Evolutionary conservation across 352 stramenopile genomes (phyloP).

Genomic region (Globisporangium radiosum): DNA sequence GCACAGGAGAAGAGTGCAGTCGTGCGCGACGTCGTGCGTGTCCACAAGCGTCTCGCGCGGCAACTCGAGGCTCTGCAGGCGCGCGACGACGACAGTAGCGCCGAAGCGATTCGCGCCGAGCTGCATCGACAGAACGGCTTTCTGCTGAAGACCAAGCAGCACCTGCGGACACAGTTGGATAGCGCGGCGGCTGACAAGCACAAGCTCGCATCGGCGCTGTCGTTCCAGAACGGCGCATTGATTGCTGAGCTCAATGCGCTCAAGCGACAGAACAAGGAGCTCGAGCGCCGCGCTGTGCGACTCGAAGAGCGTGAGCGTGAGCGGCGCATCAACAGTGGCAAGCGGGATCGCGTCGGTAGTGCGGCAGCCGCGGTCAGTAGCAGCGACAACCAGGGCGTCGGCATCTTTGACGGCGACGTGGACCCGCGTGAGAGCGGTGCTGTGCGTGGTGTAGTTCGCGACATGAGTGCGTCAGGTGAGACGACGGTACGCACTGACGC

Average conservation of each 20-base stretch:
- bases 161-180: slow-evolving; percentile 62
- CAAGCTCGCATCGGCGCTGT: slow-evolving; percentile 63
- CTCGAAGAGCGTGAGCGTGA: slow-evolving; percentile 6
- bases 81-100: slow-evolving; percentile 25
- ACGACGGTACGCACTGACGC: not conserved
- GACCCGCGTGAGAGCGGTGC: not conserved
- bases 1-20: slow-evolving; percentile 60
- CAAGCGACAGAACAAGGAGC: slow-evolving; percentile 56
- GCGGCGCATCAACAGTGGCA: not conserved
- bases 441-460: too few species aligned
- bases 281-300: slow-evolving; percentile 30
- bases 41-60: slow-evolving; percentile 54
- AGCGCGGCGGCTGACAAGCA: slow-evolving; percentile 52
- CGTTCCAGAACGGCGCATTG: slow-evolving; percentile 60
- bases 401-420: not conserved
- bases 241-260: slow-evolving; percentile 58
- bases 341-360: not conserved
- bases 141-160: slow-evolving; percentile 65
- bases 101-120: slow-evolving; percentile 58
- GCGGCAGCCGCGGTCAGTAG: not conserved
- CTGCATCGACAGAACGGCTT: slow-evolving; percentile 71
- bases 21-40: slow-evolving; percentile 48
- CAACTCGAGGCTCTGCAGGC: slow-evolving; percentile 50
- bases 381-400: not conserved
- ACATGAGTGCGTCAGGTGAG: not conserved